Evolutionary conservation across 1,284 basidiomycete species (phyloP), one percentile per base, ranked within the genome.

Genomic region (Ustilago hordei): DNA sequence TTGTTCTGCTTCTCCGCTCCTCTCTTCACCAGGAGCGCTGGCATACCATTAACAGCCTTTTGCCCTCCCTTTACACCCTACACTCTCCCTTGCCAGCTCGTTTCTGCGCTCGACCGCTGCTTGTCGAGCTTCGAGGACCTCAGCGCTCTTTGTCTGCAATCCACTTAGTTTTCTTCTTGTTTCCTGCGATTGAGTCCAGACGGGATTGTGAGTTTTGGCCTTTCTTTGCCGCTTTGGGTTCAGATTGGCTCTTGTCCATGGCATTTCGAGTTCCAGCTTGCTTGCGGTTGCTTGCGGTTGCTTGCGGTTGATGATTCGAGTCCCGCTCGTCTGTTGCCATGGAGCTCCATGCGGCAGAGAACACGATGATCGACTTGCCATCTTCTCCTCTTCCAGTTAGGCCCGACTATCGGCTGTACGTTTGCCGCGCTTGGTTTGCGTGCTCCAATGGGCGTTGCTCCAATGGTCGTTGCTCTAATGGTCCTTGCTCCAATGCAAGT

Each of bases 161-260:
- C 23, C 23, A 28, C 23, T 28, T 28, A 0, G 23, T 28, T 28
- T 28, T 28, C 3, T 28, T 28, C 23, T 28, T 28, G 23, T 28
- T 28, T 28, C 23, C 3, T 28, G 23, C 23, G 23, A 28, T 28
- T 28, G 23, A 28, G 23, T 28, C 23, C 23, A 28, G 23, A 28
- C 3, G 23, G 23, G 3, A 28, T 28, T 28, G 23, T 28, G 23
- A 28, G 19, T 31, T 50, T n/a, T 45, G 41, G 6, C 32, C 32
- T 52, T 50, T 45, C 45, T 48, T 48, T 38, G 43, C 60, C 60
- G 66, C 55, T 58, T 54, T 55, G 50, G 60, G 52, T 31, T 43
- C 45, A 36, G 39, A 19, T 52, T 41, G 23, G 19, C 32, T 47
- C 28, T 31, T 47, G 13, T 23, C 19, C 28, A 32, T 23, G 19